These are phyloP conservation scores for Hydrangea macrophylla DNA, from an alignment of 148 eudicot species.

Conservation along the genomic window DNA sequence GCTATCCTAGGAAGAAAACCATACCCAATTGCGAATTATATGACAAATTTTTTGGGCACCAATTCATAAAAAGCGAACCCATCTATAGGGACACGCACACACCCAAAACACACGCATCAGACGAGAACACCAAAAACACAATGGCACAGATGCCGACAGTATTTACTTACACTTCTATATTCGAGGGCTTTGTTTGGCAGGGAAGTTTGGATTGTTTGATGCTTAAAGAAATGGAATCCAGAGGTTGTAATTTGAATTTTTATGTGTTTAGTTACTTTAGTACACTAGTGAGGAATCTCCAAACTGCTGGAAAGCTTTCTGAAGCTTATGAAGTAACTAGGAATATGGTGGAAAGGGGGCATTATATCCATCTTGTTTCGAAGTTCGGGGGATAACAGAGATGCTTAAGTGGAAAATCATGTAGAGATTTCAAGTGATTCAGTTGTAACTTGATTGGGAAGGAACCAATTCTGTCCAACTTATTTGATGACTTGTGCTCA, in stretches of 20 bases:
- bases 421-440: neutral
- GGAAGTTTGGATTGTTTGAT: slow-evolving; percentile 61
- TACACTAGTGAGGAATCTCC: slow-evolving; percentile 58
- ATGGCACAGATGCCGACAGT: slow-evolving; percentile 76
- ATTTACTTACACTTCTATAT: slow-evolving; percentile 78
- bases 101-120: no score
- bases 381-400: slow-evolving; percentile 46
- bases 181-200: slow-evolving; percentile 72
- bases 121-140: no score
- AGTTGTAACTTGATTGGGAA: slow-evolving; percentile 14
- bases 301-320: slow-evolving; percentile 57
- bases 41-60: no score
- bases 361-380: slow-evolving; percentile 54
- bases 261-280: slow-evolving; percentile 72
- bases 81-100: no score
- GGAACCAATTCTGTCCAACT: slow-evolving; percentile 13
- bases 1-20: no score
- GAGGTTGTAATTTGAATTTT: slow-evolving; percentile 71
- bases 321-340: slow-evolving; percentile 62
- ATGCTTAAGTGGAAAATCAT: slow-evolving; percentile 30
- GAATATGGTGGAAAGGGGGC: slow-evolving; percentile 75
- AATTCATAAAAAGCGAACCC: no score
- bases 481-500: slow-evolving; percentile 9
- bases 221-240: slow-evolving; percentile 76
- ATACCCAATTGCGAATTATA: no score